Conservation (phyloP, 495 filamentous ascomycete species). For the Trichoderma gamsii region DNA sequence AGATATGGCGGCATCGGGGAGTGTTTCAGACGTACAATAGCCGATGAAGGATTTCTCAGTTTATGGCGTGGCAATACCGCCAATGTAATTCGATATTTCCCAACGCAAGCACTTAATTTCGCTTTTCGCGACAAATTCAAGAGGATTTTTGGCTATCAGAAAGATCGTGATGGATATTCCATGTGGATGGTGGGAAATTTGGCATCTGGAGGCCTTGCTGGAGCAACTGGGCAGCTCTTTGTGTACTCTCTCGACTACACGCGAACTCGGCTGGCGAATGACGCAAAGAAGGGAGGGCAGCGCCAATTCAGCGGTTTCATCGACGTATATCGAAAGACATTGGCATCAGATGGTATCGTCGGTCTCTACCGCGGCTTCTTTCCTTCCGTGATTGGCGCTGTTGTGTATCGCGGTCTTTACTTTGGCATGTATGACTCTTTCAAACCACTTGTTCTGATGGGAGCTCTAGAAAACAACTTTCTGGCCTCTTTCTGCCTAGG, state of each 20-base stretch:
- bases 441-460: constrained; percentile 94
- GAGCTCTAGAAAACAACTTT: constrained; percentile 94
- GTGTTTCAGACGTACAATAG: constrained; percentile 86
- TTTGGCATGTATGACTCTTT: constrained; percentile 99
- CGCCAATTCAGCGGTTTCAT: constrained; percentile 99
- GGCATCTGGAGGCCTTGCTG: constrained; percentile 98
- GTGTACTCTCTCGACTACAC: constrained; percentile 99
- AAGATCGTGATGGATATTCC: constrained; percentile 93
- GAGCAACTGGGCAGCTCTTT: constrained; percentile 99
- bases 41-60: constrained; percentile 74
- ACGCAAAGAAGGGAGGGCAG: constrained; percentile 93
- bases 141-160: constrained; percentile 99
- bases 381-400: constrained; percentile 94
- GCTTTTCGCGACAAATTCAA: constrained; percentile 99
- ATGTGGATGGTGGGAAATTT: constrained; percentile 99
- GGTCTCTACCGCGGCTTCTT: constrained; percentile 99
- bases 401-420: constrained; percentile 99
- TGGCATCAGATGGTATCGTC: constrained; percentile 92
- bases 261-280: constrained; percentile 99
- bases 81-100: constrained; percentile 99
- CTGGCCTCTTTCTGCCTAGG: constrained; percentile 96
- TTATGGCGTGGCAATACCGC: constrained; percentile 99
- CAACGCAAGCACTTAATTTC: constrained; percentile 99
- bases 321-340: constrained; percentile 99
- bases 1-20: constrained; percentile 91